These are phyloP conservation scores for Friedmanniomyces simplex DNA, from an alignment of 495 filamentous ascomycete species.

Conservation along the genomic window DNA sequence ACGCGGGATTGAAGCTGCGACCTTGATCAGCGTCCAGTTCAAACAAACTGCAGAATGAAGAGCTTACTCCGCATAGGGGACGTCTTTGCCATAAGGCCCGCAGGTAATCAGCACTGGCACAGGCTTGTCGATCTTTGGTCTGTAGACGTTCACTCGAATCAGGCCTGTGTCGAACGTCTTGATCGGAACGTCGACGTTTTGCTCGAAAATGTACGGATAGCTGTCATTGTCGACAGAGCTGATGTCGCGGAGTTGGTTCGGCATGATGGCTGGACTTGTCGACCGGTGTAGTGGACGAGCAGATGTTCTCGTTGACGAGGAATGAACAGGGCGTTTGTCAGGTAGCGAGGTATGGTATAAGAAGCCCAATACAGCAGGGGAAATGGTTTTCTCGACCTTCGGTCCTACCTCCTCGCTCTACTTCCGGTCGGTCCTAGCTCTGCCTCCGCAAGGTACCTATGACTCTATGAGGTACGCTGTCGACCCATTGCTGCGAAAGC, in stretches of 20 bases:
- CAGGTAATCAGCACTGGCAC: slow-evolving; percentile 45
- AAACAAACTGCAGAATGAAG: not conserved
- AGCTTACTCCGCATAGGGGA: slow-evolving; percentile 30
- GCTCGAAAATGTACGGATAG: slow-evolving; percentile 32
- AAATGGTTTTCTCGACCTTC: too few species aligned
- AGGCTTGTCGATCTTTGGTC: slow-evolving; percentile 22
- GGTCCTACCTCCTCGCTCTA: too few species aligned
- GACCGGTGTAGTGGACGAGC: not conserved
- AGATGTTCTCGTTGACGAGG: too few species aligned
- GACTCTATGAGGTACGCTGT: too few species aligned
- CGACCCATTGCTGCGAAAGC: too few species aligned
- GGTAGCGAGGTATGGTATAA: too few species aligned
- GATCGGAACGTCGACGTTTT: slow-evolving; percentile 28
- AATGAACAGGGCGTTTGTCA: too few species aligned
- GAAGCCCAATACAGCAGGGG: too few species aligned
- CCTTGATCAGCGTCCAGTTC: not conserved
- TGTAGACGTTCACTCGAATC: slow-evolving; percentile 26
- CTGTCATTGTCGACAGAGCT: not conserved
- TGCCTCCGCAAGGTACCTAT: too few species aligned
- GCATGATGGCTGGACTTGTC: not conserved
- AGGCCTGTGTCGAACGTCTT: slow-evolving; percentile 3
- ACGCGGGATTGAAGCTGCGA: slow-evolving; percentile 33
- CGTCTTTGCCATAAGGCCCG: slow-evolving; percentile 57
- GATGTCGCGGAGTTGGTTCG: slow-evolving; percentile 7
- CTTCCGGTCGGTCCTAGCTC: too few species aligned